Evolutionary conservation across 2,329 filamentous ascomycete species (phyloP).

Genomic region (Beauveria rudraprayagi): DNA sequence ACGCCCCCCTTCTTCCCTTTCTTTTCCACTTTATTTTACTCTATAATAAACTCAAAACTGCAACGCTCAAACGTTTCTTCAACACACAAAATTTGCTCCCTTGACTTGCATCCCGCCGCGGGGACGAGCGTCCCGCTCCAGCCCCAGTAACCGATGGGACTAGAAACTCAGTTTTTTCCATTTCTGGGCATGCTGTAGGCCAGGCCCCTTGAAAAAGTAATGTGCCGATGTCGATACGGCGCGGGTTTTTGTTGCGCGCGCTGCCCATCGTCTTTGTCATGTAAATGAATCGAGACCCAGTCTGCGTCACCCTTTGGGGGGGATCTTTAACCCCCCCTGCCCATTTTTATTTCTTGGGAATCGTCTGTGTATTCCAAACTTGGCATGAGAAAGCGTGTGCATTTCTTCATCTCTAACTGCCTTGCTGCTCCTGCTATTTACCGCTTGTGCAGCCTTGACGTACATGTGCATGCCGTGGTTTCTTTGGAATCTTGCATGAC

Average conservation of each 20-base stretch:
- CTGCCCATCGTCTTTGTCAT: background rate
- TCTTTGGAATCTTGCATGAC: background rate
- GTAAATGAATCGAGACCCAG: background rate
- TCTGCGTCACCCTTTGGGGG: background rate
- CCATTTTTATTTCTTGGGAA: background rate
- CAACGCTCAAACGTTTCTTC: constrained; percentile 3
- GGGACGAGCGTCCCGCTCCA: constrained; percentile 4
- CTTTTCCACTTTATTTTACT: background rate
- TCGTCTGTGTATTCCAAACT: background rate
- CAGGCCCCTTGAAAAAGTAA: background rate
- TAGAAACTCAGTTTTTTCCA: constrained; percentile 1
- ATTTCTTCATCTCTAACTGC: background rate
- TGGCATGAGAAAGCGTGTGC: background rate
- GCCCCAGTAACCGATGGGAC: constrained; percentile 1
- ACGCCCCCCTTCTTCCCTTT: too few relatives aligned
- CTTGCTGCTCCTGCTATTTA: background rate
- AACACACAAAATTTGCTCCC: background rate
- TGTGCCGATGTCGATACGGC: background rate
- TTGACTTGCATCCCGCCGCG: background rate
- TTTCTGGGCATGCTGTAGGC: background rate
- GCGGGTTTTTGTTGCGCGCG: background rate
- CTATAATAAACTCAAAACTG: background rate
- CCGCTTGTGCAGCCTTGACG: background rate
- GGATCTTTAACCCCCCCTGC: background rate
- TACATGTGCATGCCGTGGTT: background rate